phyloP scores from a whole-genome alignment of 805 yeast species.

The Hanseniaspora thailandica region DNA sequence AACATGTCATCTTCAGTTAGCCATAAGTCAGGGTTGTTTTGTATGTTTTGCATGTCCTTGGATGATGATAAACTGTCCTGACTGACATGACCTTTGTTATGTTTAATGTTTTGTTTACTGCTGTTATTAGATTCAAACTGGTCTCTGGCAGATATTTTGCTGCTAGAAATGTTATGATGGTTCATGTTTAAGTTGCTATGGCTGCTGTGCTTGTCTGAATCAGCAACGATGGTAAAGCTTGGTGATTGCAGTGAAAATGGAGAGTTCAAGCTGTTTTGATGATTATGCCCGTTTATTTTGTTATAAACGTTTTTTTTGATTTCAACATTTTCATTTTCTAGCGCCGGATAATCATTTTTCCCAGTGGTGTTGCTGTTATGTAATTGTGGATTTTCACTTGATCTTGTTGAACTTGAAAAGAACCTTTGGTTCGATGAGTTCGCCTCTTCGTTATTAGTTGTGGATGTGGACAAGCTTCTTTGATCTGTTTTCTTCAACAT shows the following conservation, averaged over 20 bases:
- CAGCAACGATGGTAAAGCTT: conserved; percentile 13
- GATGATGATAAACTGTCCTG: neutral
- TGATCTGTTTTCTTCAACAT: conserved; percentile 1
- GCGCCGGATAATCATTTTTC: neutral
- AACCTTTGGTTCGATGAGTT: neutral
- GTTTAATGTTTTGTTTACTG: neutral
- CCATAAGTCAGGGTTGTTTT: conserved; percentile 7
- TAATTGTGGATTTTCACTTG: neutral
- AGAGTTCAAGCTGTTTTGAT: neutral
- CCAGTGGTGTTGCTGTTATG: neutral
- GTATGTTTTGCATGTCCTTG: neutral
- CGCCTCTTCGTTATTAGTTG: neutral
- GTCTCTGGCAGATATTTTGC: neutral
- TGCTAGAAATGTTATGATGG: neutral
- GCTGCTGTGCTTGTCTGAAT: neutral
- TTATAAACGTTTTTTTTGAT: neutral
- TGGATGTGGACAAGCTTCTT: neutral
- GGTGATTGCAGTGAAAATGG: conserved; percentile 14
- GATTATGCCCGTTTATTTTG: neutral
- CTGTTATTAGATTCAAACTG: neutral
- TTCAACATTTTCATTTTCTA: neutral
- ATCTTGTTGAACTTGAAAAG: neutral
- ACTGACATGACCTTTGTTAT: neutral
- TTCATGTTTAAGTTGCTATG: neutral
- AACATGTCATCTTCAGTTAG: conserved; percentile 13